Evolutionary conservation across 2,329 filamentous ascomycete species (phyloP).

Genomic region (Westerdykella aurantiaca): DNA sequence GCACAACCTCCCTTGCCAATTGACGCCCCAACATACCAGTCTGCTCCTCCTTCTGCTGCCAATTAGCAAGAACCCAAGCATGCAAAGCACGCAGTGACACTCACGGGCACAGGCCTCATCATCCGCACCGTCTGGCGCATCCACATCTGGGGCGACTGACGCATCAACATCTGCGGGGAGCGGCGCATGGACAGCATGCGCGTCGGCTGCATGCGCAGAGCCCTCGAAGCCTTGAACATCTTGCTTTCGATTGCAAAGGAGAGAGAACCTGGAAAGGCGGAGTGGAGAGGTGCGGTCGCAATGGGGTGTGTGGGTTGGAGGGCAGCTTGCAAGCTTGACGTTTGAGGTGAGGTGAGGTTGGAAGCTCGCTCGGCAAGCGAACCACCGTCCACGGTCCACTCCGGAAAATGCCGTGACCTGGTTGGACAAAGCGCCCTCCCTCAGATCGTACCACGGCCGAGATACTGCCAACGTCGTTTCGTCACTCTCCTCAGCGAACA

Average conservation of each 20-base stretch:
- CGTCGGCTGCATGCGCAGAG: conserved; percentile 34
- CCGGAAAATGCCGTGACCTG: conserved; percentile 5
- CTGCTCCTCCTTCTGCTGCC: conserved; percentile 56
- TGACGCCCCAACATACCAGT: conserved; percentile 46
- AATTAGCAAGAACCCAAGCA: conserved; percentile 35
- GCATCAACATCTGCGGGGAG: conserved; percentile 32
- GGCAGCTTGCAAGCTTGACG: not conserved
- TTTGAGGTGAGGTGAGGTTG: not conserved
- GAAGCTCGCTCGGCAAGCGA: not conserved
- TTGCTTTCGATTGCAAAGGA: conserved; percentile 17
- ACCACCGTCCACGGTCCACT: not conserved
- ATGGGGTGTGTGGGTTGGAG: not conserved
- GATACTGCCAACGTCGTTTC: conserved; percentile 13
- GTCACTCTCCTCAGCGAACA: not conserved
- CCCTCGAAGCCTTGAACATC: conserved; percentile 36
- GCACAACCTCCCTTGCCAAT: no score
- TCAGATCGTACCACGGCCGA: conserved; percentile 29
- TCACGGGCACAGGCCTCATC: conserved; percentile 63
- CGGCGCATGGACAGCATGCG: conserved; percentile 37
- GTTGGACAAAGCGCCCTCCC: conserved; percentile 24
- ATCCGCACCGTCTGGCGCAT: conserved; percentile 31
- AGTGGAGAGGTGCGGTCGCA: conserved; percentile 15
- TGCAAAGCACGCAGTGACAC: conserved; percentile 30
- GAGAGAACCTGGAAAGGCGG: conserved; percentile 18
- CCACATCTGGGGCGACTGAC: conserved; percentile 44